A percentile compares a stretch with the other conserved stretches of the same genome.
phyloP scores from a whole-genome alignment of 2,329 filamentous ascomycete genomes.

The Scedosporium apiospermum region DNA sequence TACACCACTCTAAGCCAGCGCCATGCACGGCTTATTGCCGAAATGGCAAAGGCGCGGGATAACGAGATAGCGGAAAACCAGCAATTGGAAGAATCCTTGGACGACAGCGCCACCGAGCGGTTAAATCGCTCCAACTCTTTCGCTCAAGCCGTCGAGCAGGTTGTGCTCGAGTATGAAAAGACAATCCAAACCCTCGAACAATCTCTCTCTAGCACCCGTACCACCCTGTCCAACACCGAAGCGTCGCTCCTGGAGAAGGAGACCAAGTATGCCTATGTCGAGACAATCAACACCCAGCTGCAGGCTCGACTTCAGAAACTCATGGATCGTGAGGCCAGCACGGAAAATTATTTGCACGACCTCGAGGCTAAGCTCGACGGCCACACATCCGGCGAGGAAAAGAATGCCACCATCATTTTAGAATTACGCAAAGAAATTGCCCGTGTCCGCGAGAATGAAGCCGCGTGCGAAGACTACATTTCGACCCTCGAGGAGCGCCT shows the following conservation, averaged over 20 bases:
- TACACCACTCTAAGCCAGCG: slow-evolving; percentile 85
- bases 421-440: slow-evolving; percentile 88
- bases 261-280: slow-evolving; percentile 83
- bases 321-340: slow-evolving; percentile 82
- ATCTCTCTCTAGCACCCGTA: slow-evolving; percentile 79
- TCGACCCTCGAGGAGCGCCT: slow-evolving; percentile 91
- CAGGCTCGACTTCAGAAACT: slow-evolving; percentile 87
- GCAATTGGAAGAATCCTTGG: slow-evolving; percentile 50
- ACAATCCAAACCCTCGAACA: slow-evolving; percentile 91
- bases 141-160: slow-evolving; percentile 88
- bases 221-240: slow-evolving; percentile 75
- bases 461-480: slow-evolving; percentile 89
- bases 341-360: slow-evolving; percentile 86
- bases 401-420: slow-evolving; percentile 73
- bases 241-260: slow-evolving; percentile 85
- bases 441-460: slow-evolving; percentile 81
- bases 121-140: slow-evolving; percentile 94
- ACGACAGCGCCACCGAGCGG: slow-evolving; percentile 74
- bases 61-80: slow-evolving; percentile 33
- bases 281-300: slow-evolving; percentile 85
- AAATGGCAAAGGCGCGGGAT: slow-evolving; percentile 76
- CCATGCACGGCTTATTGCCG: slow-evolving; percentile 90
- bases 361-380: slow-evolving; percentile 85
- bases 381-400: slow-evolving; percentile 85
- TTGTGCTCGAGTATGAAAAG: slow-evolving; percentile 96